phyloP scores from a whole-genome alignment of 2,329 filamentous ascomycete genomes.

The Colletotrichum cuscutae region DNA sequence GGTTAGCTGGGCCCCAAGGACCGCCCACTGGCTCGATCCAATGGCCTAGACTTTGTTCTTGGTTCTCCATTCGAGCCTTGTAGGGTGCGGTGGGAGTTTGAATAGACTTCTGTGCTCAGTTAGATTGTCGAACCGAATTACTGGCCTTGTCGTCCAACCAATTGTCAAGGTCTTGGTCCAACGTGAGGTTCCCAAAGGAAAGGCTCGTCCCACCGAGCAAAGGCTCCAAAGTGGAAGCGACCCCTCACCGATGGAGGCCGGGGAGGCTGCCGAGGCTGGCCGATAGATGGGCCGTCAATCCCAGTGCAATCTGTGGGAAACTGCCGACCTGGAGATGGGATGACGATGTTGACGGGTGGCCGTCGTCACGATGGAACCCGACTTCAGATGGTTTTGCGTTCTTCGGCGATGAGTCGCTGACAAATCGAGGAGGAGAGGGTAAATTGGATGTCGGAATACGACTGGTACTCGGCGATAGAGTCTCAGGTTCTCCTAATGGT shows the following conservation, averaged over 20 bases:
- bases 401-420: neutral
- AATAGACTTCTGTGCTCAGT: neutral
- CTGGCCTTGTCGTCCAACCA: neutral
- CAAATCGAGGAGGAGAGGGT: neutral
- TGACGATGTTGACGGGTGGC: neutral
- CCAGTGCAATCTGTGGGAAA: neutral
- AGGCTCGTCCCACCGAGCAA: neutral
- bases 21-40: neutral
- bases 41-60: neutral
- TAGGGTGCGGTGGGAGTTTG: neutral
- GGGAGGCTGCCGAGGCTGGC: neutral
- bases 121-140: neutral
- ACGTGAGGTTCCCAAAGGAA: neutral
- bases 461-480: conserved; percentile 7
- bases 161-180: no score
- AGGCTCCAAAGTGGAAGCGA: neutral
- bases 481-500: neutral
- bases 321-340: neutral
- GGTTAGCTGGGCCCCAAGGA: neutral
- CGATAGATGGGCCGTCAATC: neutral
- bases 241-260: neutral
- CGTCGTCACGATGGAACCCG: neutral
- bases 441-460: neutral
- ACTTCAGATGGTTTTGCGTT: neutral
- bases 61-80: neutral